Evolutionary conservation across 495 filamentous ascomycete species (phyloP), one percentile per base, ranked within the genome.

Genomic region (Neurospora sp.): DNA sequence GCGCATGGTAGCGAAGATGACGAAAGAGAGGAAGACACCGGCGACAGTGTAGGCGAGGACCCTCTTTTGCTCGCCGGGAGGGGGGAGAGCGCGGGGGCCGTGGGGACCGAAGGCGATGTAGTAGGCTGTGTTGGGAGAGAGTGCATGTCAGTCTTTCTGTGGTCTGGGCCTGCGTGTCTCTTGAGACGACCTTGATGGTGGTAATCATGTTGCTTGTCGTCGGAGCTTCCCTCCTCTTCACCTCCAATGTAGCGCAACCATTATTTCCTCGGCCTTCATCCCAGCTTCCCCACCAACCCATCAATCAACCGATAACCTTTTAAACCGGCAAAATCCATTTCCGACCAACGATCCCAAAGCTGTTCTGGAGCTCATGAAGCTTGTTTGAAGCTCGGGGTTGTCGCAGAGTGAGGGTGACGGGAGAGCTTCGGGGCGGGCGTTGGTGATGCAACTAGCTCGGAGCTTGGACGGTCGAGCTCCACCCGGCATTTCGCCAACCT

Each of bases 61-160:
- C 79, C 88, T 92, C 84, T 86, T 86, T 79, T 85, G 85, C 88
- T 98, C 96, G 72, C 91, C 96, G 70, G 96, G 90, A 72, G 95
- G 92, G 72, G 91, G 80, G 40, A 88, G 82, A 46, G 94, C 88
- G 71, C 96, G 94, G 73, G 96, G 96, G 72, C 96, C 96, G 83
- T 98, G 96, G 75, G 93, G 88, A 71, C 96, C 96, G 82, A 99
- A 99, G 76, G 96, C 94, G 79, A 98, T 97, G 90, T 91, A 99
- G 91, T 98, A 99, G 76, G 96, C 96, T 99, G 82, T 80, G 40
- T 72, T 70, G 54, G 27, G 72, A 73, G 74, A 72, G 62, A 69
- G 66, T 35, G 48, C 69, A 41, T 46, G 70, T 74, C 48, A 23
- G 70, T 42, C 74, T 14, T 71, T 39, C 39, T 44, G 37, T 31